A percentile compares a stretch with the other conserved stretches of the same genome.
Conservation (phyloP, 1,139 yeast genomes). For the Taphrina flavorubra region DNA sequence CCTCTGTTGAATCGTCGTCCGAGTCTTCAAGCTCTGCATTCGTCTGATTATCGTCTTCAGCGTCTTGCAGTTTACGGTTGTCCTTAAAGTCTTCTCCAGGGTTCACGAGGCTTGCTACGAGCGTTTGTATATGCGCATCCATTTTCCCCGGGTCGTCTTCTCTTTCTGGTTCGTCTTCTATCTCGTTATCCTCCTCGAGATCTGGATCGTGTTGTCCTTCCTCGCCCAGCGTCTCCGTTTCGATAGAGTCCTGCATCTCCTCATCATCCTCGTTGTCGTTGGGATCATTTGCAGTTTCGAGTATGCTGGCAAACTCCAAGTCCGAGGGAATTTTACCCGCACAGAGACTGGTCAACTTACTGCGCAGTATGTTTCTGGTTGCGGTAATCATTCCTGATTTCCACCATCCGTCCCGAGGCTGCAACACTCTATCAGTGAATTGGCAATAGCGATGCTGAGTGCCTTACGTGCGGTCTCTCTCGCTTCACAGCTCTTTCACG, state of each 20-base stretch:
- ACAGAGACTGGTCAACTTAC: slow-evolving; percentile 57
- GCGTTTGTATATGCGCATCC: background rate
- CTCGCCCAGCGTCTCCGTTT: background rate
- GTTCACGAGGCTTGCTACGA: background rate
- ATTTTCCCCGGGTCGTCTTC: background rate
- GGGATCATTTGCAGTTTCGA: slow-evolving; percentile 28
- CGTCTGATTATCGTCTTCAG: background rate
- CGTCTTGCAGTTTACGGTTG: slow-evolving; percentile 1
- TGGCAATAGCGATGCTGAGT: slow-evolving; percentile 49
- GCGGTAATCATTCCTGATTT: slow-evolving; percentile 15
- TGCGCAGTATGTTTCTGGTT: slow-evolving; percentile 68
- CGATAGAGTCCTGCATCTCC: background rate
- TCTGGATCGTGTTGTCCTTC: slow-evolving; percentile 8
- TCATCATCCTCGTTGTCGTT: slow-evolving; percentile 16
- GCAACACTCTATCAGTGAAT: slow-evolving; percentile 76
- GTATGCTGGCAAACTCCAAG: slow-evolving; percentile 9
- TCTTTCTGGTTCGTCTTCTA: background rate
- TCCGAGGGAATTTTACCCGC: slow-evolving; percentile 29
- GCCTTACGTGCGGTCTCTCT: slow-evolving; percentile 47
- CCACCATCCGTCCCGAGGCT: slow-evolving; percentile 62
- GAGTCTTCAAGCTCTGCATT: slow-evolving; percentile 2
- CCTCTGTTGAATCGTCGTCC: background rate
- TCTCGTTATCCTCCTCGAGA: slow-evolving; percentile 6
- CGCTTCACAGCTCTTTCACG: slow-evolving; percentile 53
- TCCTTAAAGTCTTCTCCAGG: slow-evolving; percentile 10